Evolutionary conservation across 2,329 filamentous ascomycete species (phyloP).

Genomic region (Plectosphaerella plurivora): DNA sequence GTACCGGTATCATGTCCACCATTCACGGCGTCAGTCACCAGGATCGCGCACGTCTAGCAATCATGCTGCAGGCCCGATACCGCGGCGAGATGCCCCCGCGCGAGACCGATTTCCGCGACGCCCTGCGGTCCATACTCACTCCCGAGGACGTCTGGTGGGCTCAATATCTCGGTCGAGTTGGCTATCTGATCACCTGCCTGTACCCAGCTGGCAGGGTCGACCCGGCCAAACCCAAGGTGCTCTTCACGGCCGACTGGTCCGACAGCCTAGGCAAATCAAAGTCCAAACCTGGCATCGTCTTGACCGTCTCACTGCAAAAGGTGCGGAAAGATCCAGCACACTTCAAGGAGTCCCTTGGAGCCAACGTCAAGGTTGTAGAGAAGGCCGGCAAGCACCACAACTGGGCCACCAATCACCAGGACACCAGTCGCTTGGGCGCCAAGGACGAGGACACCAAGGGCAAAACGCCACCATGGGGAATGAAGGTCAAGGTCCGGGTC

Average conservation of each 20-base stretch:
- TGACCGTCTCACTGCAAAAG: conserved; percentile 37
- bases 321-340: conserved; percentile 29
- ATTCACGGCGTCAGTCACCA: conserved; percentile 59
- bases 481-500: conserved; percentile 29
- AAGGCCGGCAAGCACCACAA: conserved; percentile 59
- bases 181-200: conserved; percentile 49
- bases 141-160: conserved; percentile 60
- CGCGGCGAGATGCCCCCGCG: conserved; percentile 56
- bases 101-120: conserved; percentile 49
- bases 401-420: conserved; percentile 28
- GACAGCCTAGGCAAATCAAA: conserved; percentile 32
- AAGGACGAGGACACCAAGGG: too few relatives aligned
- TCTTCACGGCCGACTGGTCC: conserved; percentile 34
- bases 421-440: conserved; percentile 5
- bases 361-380: conserved; percentile 36
- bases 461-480: conserved; percentile 25
- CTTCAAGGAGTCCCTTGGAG: conserved; percentile 33
- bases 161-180: conserved; percentile 57
- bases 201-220: conserved; percentile 55
- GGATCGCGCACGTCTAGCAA: conserved; percentile 55
- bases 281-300: conserved; percentile 32
- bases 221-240: conserved; percentile 30
- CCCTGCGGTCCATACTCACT: conserved; percentile 49
- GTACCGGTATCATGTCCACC: conserved; percentile 56
- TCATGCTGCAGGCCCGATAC: conserved; percentile 62